These are phyloP conservation scores for Ziziphus jujuba DNA, from an alignment of 306 rosid species.

Conservation along the genomic window DNA sequence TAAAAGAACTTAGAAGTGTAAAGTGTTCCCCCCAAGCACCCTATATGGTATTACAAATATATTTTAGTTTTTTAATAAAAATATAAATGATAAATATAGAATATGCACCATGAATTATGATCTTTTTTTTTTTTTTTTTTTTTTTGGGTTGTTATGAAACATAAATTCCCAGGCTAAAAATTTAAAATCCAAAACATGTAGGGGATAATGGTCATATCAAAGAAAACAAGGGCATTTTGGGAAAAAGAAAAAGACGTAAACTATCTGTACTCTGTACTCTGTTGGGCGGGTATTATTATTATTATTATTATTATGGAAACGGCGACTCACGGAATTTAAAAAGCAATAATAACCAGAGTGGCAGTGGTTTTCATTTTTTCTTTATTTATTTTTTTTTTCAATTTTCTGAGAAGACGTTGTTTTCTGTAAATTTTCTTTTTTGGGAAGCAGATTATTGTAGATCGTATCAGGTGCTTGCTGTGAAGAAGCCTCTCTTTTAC, in stretches of 20 bases:
- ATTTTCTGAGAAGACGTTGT: conserved; percentile 2
- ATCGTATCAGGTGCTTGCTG: conserved; percentile 3
- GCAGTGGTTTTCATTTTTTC: too few relatives aligned
- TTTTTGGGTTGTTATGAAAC: too few relatives aligned
- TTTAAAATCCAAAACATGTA: too few relatives aligned
- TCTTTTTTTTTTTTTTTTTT: too few relatives aligned
- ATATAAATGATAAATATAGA: too few relatives aligned
- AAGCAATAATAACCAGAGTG: conserved; percentile 1
- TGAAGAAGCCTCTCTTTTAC: conserved; percentile 9
- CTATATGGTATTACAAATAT: too few relatives aligned
- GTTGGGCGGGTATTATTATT: conserved; percentile 9
- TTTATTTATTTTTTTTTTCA: background rate
- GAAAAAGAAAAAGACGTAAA: too few relatives aligned
- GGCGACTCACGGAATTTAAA: conserved; percentile 33
- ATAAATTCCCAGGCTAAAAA: too few relatives aligned
- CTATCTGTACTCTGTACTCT: too few relatives aligned
- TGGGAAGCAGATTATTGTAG: background rate
- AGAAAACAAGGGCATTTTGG: background rate
- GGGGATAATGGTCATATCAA: conserved; percentile 21
- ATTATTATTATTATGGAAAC: background rate
- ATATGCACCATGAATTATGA: too few relatives aligned
- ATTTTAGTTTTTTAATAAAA: too few relatives aligned
- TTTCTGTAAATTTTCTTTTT: background rate
- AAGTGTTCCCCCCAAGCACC: too few relatives aligned
- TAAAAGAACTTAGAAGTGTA: background rate